These are phyloP conservation scores for Corchorus olitorius DNA, from an alignment of 345 rosid genomes.

Conservation along the genomic window DNA sequence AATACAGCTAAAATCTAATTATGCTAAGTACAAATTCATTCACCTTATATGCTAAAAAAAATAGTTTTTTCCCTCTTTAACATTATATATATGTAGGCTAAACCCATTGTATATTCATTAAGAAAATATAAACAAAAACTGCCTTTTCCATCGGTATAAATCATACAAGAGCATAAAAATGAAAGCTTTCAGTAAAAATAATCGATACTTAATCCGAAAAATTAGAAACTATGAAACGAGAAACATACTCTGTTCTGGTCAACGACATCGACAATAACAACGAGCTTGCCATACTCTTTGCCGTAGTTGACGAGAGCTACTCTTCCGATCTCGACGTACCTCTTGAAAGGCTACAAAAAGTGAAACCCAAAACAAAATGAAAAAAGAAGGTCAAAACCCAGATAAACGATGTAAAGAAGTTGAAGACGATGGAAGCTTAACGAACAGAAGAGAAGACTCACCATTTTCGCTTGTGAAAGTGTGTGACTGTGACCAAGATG, in stretches of 20 bases:
- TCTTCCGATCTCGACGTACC: conserved; percentile 86
- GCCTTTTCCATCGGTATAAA: no score
- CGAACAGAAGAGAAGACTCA: conserved; percentile 15
- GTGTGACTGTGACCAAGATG: not conserved
- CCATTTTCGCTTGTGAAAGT: conserved; percentile 32
- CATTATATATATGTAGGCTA: not conserved
- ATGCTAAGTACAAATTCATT: not conserved
- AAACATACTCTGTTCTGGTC: conserved; percentile 74
- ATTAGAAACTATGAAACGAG: not conserved
- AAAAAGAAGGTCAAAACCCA: not conserved
- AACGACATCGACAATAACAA: conserved; percentile 81
- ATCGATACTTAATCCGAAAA: no score
- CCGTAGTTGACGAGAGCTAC: conserved; percentile 88
- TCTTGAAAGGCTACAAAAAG: conserved; percentile 65
- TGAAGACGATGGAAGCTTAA: no score
- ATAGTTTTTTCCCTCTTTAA: not conserved
- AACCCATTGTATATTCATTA: not conserved
- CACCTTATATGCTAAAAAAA: not conserved
- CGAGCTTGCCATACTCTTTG: conserved; percentile 76
- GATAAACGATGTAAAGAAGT: not conserved
- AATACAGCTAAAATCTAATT: not conserved
- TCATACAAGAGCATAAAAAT: no score
- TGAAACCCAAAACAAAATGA: not conserved
- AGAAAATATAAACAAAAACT: not conserved
- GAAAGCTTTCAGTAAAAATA: no score